Conservation (phyloP, 116 monocot genomes). For the Phalaenopsis hybrid region DNA sequence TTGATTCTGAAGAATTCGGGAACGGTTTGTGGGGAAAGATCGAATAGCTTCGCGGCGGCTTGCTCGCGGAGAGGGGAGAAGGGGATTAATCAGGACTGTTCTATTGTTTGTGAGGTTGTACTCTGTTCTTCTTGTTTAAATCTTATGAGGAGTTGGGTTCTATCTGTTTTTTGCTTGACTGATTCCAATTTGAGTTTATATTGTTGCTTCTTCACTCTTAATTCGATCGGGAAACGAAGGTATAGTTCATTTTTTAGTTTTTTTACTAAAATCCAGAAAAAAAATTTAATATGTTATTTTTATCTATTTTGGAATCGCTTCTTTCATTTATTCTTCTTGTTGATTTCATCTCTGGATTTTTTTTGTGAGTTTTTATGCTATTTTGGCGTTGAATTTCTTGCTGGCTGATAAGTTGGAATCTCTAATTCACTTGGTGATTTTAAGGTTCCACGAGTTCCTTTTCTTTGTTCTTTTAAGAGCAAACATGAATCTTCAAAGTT, state of each 20-base stretch:
- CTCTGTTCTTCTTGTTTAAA: background rate
- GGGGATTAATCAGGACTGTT: constrained; percentile 77
- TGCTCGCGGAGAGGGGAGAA: constrained; percentile 68
- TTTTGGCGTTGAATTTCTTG: too few relatives aligned
- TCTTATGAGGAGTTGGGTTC: background rate
- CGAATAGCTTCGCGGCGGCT: constrained; percentile 43
- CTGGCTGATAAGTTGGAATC: too few relatives aligned
- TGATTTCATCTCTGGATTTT: background rate
- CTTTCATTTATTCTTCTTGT: background rate
- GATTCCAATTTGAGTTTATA: background rate
- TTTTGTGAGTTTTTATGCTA: too few relatives aligned
- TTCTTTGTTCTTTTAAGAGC: background rate
- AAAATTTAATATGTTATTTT: too few relatives aligned
- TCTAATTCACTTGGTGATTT: too few relatives aligned
- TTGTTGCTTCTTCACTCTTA: background rate
- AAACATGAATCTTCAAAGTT: background rate
- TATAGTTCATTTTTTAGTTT: too few relatives aligned
- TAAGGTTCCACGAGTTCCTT: background rate
- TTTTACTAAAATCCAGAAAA: too few relatives aligned
- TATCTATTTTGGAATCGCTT: too few relatives aligned
- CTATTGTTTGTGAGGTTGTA: constrained; percentile 60
- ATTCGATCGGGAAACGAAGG: too few relatives aligned
- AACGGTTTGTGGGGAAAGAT: constrained; percentile 20
- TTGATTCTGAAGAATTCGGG: constrained; percentile 56
- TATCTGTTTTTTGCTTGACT: background rate